Conservation (phyloP, 116 monocot species). For the Iris pallida region DNA sequence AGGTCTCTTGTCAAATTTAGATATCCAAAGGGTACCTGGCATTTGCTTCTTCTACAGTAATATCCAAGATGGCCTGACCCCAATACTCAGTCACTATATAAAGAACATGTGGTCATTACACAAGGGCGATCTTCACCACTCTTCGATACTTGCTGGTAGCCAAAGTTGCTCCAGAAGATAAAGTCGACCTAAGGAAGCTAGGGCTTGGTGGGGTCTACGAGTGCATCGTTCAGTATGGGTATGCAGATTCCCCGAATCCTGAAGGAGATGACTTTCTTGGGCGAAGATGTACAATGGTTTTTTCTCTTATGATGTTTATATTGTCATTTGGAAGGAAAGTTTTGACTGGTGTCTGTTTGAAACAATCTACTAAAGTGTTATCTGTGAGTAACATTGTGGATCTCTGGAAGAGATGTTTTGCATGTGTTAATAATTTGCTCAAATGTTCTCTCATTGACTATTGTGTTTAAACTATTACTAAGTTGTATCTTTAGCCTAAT, state of each 20-base stretch:
- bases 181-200: slow-evolving; percentile 26
- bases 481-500: too few relatives aligned
- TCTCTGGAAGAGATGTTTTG: too few relatives aligned
- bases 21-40: slow-evolving; percentile 55
- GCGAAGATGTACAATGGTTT: too few relatives aligned
- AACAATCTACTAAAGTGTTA: too few relatives aligned
- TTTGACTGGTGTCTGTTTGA: too few relatives aligned
- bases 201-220: slow-evolving; percentile 45
- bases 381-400: too few relatives aligned
- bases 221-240: slow-evolving; percentile 60
- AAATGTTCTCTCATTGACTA: too few relatives aligned
- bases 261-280: slow-evolving; percentile 41
- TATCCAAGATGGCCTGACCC: slow-evolving; percentile 57
- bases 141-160: slow-evolving; percentile 47
- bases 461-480: too few relatives aligned
- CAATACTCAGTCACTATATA: slow-evolving; percentile 56
- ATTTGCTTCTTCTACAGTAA: slow-evolving; percentile 71
- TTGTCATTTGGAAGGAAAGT: too few relatives aligned
- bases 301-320: too few relatives aligned
- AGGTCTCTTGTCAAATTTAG: slow-evolving; percentile 32
- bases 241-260: slow-evolving; percentile 40
- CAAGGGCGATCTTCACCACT: slow-evolving; percentile 47
- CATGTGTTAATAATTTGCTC: too few relatives aligned
- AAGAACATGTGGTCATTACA: slow-evolving; percentile 52
- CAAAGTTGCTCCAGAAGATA: slow-evolving; percentile 48